These are phyloP conservation scores for Laetiporus sulphureus DNA, from an alignment of 1,284 basidiomycete genomes.

Conservation along the genomic window DNA sequence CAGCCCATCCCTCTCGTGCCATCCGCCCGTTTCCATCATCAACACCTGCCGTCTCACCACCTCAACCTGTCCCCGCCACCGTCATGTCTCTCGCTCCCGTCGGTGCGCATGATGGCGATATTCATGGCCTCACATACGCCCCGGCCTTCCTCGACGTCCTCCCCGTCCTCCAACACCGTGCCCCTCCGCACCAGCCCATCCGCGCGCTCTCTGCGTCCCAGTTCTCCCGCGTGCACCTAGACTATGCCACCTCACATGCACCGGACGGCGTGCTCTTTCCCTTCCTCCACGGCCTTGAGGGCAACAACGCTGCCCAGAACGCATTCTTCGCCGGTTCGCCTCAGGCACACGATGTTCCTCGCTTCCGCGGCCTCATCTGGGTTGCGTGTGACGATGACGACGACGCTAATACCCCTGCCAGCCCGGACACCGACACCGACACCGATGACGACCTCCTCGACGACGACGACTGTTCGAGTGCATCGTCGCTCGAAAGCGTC, in stretches of 20 bases:
- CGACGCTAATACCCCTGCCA: conserved; percentile 23
- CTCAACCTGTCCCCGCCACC: conserved; percentile 2
- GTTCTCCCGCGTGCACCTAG: conserved; percentile 56
- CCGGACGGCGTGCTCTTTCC: conserved; percentile 78
- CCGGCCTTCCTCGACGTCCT: conserved; percentile 31
- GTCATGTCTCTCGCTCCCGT: conserved; percentile 5
- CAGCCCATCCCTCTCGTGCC: no score
- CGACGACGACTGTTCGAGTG: conserved; percentile 25
- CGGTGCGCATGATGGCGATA: conserved; percentile 2
- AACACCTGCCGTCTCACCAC: no score
- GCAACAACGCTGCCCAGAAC: conserved; percentile 70
- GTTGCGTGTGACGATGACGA: conserved; percentile 41
- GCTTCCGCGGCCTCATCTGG: conserved; percentile 64
- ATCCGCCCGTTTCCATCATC: no score
- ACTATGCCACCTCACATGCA: conserved; percentile 59
- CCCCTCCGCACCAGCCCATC: conserved; percentile 34
- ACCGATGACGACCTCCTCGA: conserved; percentile 28
- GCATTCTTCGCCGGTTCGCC: conserved; percentile 57
- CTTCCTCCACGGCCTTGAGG: conserved; percentile 79
- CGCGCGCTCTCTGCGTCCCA: conserved; percentile 47
- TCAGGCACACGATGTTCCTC: conserved; percentile 25
- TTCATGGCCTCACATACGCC: conserved; percentile 41
- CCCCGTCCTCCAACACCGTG: conserved; percentile 31
- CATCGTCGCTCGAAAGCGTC: conserved; percentile 28
- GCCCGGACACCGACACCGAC: conserved; percentile 28